A percentile compares a stretch with the other conserved stretches of the same genome.
These are phyloP conservation scores for Diplodia mutila DNA, from an alignment of 2,329 filamentous ascomycete species.

Conservation along the genomic window DNA sequence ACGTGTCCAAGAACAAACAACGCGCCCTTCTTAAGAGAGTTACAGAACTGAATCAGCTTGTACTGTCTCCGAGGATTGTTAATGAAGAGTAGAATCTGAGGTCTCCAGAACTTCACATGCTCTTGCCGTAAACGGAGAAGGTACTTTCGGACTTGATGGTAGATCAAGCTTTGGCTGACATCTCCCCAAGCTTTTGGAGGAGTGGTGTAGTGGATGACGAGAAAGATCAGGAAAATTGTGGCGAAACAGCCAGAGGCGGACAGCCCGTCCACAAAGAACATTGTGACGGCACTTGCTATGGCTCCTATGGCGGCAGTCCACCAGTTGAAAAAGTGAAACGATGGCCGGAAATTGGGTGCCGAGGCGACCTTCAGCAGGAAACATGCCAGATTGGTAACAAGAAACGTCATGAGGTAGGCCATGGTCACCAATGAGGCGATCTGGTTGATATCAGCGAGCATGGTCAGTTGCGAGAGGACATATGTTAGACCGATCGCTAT, in stretches of 20 bases:
- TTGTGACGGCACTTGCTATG: constrained; percentile 74
- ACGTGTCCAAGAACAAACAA: constrained; percentile 86
- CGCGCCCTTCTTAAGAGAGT: constrained; percentile 84
- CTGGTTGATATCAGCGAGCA: constrained; percentile 82
- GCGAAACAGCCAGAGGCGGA: constrained; percentile 77
- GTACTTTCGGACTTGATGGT: constrained; percentile 86
- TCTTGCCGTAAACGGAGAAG: constrained; percentile 80
- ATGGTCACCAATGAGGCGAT: constrained; percentile 90
- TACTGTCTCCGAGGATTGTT: constrained; percentile 82
- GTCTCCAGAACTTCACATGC: constrained; percentile 92
- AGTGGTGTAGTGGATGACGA: constrained; percentile 82
- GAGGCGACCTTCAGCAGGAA: constrained; percentile 86
- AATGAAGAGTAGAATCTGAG: constrained; percentile 81
- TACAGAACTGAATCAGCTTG: constrained; percentile 86
- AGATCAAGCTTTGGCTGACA: constrained; percentile 86
- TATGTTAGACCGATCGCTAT: constrained; percentile 78
- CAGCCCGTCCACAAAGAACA: constrained; percentile 87
- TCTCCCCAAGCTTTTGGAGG: constrained; percentile 90
- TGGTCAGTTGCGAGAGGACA: constrained; percentile 73
- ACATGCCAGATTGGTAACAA: constrained; percentile 85
- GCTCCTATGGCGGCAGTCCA: constrained; percentile 77
- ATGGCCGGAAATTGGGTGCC: constrained; percentile 85
- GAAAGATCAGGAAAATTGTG: constrained; percentile 74
- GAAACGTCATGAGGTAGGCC: constrained; percentile 90
- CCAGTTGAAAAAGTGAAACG: constrained; percentile 89